phyloP scores from a whole-genome alignment of 345 rosid genomes.

The Ceriops tagal region DNA sequence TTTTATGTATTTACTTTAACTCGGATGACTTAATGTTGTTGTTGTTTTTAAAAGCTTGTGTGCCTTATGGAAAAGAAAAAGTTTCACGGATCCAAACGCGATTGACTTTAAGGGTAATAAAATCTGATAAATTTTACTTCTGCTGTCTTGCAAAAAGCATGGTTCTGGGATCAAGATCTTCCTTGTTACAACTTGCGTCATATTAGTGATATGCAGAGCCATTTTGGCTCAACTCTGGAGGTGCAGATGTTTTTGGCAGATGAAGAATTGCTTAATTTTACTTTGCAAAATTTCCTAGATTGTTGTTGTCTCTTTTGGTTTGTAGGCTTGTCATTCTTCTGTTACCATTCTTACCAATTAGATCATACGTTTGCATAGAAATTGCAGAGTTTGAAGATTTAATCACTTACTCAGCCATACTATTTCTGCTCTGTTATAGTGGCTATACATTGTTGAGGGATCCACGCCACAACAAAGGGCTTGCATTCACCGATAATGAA shows the following conservation, averaged over 20 bases:
- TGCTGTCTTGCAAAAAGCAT: too few species aligned
- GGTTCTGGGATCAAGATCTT: too few species aligned
- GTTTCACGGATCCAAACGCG: too few species aligned
- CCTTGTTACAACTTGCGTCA: too few species aligned
- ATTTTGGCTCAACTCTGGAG: too few species aligned
- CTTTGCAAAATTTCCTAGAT: neutral
- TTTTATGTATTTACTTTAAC: neutral
- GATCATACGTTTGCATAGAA: neutral
- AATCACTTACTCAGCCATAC: neutral
- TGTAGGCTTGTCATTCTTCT: neutral
- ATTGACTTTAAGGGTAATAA: too few species aligned
- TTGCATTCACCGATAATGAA: constrained; percentile 73
- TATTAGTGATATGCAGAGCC: too few species aligned
- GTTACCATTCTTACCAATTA: neutral
- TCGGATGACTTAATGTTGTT: neutral
- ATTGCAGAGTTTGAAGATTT: constrained; percentile 1
- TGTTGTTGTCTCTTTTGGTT: neutral
- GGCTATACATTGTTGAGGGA: constrained; percentile 83
- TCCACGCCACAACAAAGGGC: constrained; percentile 89
- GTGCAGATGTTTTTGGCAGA: too few species aligned
- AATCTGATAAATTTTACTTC: too few species aligned
- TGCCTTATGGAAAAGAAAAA: too few species aligned
- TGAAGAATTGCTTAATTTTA: too few species aligned
- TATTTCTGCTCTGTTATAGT: constrained; percentile 36
- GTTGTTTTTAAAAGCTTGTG: too few species aligned